These are phyloP conservation scores for Lachnellula occidentalis DNA, from an alignment of 2,329 filamentous ascomycete genomes.

Conservation along the genomic window DNA sequence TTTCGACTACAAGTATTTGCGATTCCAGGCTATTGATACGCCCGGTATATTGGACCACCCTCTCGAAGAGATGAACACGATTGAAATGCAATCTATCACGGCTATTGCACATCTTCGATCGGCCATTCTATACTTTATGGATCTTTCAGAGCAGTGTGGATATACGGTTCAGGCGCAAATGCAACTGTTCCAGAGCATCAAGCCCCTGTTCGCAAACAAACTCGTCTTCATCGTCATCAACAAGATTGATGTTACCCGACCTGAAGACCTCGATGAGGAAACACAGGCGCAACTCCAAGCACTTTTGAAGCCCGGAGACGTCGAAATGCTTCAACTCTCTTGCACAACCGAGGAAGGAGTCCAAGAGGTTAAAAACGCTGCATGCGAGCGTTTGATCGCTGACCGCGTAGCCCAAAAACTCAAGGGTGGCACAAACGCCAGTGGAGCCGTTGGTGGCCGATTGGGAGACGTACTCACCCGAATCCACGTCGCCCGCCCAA, in stretches of 20 bases:
- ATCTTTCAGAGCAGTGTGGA: conserved; percentile 92
- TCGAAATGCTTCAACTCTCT: conserved; percentile 87
- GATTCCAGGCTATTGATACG: conserved; percentile 92
- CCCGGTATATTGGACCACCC: conserved; percentile 98
- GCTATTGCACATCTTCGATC: conserved; percentile 95
- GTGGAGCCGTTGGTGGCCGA: conserved; percentile 71
- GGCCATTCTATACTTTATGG: conserved; percentile 97
- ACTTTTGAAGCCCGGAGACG: conserved; percentile 79
- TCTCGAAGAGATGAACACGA: conserved; percentile 99
- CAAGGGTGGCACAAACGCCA: conserved; percentile 78
- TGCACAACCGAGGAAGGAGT: conserved; percentile 95
- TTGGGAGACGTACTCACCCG: conserved; percentile 86
- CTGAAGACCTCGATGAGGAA: conserved; percentile 78
- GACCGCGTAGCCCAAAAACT: conserved; percentile 94
- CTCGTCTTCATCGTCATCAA: conserved; percentile 95
- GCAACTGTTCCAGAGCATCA: conserved; percentile 91
- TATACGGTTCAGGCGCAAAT: conserved; percentile 92
- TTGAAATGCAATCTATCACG: conserved; percentile 98
- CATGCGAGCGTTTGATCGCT: conserved; percentile 87
- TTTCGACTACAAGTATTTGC: conserved; percentile 92
- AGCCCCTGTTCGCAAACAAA: conserved; percentile 95
- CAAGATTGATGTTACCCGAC: conserved; percentile 90
- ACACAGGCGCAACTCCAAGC: conserved; percentile 72
- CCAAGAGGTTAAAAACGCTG: conserved; percentile 90
- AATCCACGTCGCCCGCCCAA: conserved; percentile 94